phyloP scores from a whole-genome alignment of 345 rosid species.

The Salix exigua region DNA sequence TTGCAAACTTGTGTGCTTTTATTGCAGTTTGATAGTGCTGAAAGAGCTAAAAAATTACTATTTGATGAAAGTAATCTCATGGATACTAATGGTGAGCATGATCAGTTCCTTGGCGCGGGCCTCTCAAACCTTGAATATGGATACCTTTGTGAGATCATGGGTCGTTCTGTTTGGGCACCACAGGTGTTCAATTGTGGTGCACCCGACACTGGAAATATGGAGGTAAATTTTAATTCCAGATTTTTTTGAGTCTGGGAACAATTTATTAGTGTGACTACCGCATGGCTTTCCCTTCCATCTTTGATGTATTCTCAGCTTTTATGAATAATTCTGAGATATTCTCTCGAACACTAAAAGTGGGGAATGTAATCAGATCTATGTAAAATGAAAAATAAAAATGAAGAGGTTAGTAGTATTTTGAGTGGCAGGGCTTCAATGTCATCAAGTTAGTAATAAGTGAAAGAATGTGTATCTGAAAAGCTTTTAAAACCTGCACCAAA shows the following conservation, averaged over 20 bases:
- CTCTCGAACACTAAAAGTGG: not conserved
- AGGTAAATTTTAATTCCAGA: conserved; percentile 45
- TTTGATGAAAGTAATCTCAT: conserved; percentile 33
- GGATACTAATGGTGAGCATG: conserved; percentile 23
- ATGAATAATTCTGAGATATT: not conserved
- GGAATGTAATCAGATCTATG: not conserved
- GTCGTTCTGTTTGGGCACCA: conserved; percentile 93
- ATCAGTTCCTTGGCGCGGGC: conserved; percentile 74
- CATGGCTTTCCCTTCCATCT: not conserved
- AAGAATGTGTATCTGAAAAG: not conserved
- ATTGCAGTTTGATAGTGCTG: conserved; percentile 83
- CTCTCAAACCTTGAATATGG: conserved; percentile 97
- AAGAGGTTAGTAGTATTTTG: not conserved
- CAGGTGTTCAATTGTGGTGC: conserved; percentile 96
- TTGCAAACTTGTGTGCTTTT: conserved; percentile 14
- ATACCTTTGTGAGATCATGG: conserved; percentile 96
- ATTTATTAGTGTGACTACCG: not conserved
- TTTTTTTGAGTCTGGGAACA: not conserved
- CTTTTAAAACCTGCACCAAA: not conserved
- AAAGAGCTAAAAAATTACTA: conserved; percentile 67
- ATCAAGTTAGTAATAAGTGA: not conserved
- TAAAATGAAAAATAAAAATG: no score
- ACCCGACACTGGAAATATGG: conserved; percentile 99
- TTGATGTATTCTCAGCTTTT: not conserved
- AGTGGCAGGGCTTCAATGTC: conserved; percentile 14